Percentiles rank a stretch among this genome's conserved stretches.
These are phyloP conservation scores for Pezicula rhizophila DNA, from an alignment of 2,329 filamentous ascomycete genomes.

Conservation along the genomic window DNA sequence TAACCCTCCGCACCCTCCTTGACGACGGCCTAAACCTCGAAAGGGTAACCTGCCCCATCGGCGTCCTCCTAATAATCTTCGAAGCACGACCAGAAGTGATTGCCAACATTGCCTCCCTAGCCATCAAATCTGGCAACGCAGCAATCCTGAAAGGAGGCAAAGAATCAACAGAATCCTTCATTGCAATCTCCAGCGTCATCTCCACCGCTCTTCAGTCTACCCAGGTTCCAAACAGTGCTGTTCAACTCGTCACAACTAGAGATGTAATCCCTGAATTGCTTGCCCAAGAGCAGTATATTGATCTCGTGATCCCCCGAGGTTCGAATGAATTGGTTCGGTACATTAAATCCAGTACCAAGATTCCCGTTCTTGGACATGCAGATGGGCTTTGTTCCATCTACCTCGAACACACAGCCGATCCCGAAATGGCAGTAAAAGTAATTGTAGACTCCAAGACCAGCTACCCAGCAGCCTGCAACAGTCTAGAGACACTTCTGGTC, in stretches of 20 bases:
- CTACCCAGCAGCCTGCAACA: conserved; percentile 94
- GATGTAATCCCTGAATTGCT: conserved; percentile 88
- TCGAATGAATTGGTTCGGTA: conserved; percentile 43
- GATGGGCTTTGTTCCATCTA: conserved; percentile 89
- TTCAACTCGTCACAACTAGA: conserved; percentile 90
- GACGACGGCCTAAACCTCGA: conserved; percentile 83
- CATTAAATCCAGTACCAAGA: conserved; percentile 86
- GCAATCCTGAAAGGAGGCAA: conserved; percentile 95
- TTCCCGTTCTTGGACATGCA: conserved; percentile 92
- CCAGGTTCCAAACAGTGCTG: conserved; percentile 73
- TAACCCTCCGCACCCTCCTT: conserved; percentile 76
- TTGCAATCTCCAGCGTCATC: conserved; percentile 82
- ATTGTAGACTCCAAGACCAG: conserved; percentile 88
- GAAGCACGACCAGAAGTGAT: conserved; percentile 97
- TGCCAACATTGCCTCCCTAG: conserved; percentile 91
- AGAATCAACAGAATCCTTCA: conserved; percentile 92
- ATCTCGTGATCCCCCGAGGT: conserved; percentile 81
- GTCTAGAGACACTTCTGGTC: conserved; percentile 84
- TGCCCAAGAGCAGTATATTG: conserved; percentile 77
- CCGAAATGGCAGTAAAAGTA: conserved; percentile 64
- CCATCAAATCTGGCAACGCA: conserved; percentile 95
- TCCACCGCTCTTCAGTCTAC: conserved; percentile 68
- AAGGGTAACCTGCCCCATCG: conserved; percentile 88
- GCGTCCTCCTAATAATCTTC: conserved; percentile 96
- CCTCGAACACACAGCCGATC: conserved; percentile 72